phyloP scores from a whole-genome alignment of 305 asterid genomes.

The Euphrasia arctica region DNA sequence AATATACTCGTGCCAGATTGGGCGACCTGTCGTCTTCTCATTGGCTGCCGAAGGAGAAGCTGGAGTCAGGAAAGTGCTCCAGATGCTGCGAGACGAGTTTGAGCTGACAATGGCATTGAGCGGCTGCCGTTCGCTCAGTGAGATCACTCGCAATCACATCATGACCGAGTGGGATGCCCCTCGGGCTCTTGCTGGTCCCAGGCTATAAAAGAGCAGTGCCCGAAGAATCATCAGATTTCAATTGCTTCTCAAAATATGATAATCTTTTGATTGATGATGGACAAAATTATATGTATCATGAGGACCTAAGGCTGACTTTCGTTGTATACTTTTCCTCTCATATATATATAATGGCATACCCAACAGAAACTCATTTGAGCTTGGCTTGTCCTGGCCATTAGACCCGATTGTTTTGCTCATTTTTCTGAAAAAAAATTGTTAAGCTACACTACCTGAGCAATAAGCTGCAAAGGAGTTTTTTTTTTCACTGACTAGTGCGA shows the following conservation, averaged over 20 bases:
- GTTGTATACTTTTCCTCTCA: too few relatives aligned
- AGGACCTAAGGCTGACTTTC: too few relatives aligned
- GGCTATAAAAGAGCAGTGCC: constrained; percentile 39
- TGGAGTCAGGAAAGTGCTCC: constrained; percentile 71
- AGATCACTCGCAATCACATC: constrained; percentile 80
- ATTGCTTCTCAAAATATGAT: not conserved
- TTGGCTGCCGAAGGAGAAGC: constrained; percentile 92
- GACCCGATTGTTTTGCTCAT: too few relatives aligned
- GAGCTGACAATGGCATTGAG: constrained; percentile 94
- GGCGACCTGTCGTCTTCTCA: constrained; percentile 85
- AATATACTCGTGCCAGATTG: constrained; percentile 47
- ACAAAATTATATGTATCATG: not conserved
- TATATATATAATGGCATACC: too few relatives aligned
- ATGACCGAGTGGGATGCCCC: constrained; percentile 75
- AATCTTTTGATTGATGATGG: not conserved
- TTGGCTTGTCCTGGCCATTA: too few relatives aligned
- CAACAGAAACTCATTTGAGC: too few relatives aligned
- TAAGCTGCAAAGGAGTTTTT: too few relatives aligned
- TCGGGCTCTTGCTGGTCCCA: constrained; percentile 46
- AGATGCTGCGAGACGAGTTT: constrained; percentile 86
- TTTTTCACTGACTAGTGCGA: too few relatives aligned
- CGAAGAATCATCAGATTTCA: constrained; percentile 18
- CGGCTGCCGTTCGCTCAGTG: constrained; percentile 69
- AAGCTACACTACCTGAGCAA: too few relatives aligned
- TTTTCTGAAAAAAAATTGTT: too few relatives aligned